phyloP scores from a whole-genome alignment of 2,329 filamentous ascomycete species.

The Escovopsis sp. region DNA sequence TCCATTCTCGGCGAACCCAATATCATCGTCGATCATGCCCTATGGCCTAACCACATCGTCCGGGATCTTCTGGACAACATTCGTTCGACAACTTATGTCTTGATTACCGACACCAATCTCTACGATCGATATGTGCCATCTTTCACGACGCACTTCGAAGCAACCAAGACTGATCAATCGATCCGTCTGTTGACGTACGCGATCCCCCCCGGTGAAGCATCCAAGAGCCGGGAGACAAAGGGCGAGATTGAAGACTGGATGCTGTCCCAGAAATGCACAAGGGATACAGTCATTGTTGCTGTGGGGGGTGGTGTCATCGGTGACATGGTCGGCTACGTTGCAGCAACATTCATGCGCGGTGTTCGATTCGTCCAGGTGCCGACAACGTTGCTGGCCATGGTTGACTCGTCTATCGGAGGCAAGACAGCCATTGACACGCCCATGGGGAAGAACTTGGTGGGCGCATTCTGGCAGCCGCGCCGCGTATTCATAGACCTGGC shows the following conservation, averaged over 20 bases:
- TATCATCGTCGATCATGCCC: conserved; percentile 81
- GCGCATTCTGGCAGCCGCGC: conserved; percentile 90
- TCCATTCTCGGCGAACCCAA: conserved; percentile 76
- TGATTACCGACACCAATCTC: conserved; percentile 94
- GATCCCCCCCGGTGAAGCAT: conserved; percentile 82
- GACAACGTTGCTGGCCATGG: conserved; percentile 89
- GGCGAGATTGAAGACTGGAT: conserved; percentile 97
- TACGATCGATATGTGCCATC: conserved; percentile 62
- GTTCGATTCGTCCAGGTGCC: conserved; percentile 94
- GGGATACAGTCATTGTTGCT: conserved; percentile 89
- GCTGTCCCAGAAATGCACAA: conserved; percentile 77
- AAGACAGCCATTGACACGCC: conserved; percentile 98
- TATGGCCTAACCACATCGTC: conserved; percentile 73
- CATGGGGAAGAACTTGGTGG: conserved; percentile 88
- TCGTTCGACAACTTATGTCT: conserved; percentile 78
- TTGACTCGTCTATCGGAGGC: conserved; percentile 94
- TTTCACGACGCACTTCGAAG: conserved; percentile 40
- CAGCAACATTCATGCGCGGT: conserved; percentile 96
- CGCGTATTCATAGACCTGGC: conserved; percentile 88
- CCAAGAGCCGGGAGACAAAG: conserved; percentile 87
- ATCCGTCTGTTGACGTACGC: conserved; percentile 70
- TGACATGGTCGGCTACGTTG: conserved; percentile 94
- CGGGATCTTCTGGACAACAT: conserved; percentile 66
- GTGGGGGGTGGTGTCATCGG: conserved; percentile 94
- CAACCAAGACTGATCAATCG: conserved; percentile 12